Conservation (phyloP, 306 rosid genomes). For the Sicyos baderoa region DNA sequence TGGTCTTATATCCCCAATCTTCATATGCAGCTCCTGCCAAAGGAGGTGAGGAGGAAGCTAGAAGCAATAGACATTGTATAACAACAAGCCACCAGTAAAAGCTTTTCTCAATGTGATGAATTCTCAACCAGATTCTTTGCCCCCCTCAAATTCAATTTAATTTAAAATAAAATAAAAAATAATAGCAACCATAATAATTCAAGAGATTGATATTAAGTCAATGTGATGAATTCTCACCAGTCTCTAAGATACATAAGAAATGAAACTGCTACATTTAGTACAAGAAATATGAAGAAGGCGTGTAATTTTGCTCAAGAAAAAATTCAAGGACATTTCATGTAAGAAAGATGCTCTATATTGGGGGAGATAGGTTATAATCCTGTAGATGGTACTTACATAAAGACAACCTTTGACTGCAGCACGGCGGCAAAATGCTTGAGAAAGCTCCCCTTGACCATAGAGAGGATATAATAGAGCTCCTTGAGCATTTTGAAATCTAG, state of each 20-base stretch:
- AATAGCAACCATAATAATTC: not conserved
- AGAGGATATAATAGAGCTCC: slow-evolving; percentile 80
- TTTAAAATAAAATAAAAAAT: no score
- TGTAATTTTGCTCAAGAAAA: not conserved
- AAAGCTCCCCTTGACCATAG: slow-evolving; percentile 82
- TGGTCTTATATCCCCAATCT: not conserved
- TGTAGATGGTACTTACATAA: slow-evolving; percentile 44
- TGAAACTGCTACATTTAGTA: not conserved
- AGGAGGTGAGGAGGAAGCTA: not conserved
- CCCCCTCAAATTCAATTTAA: not conserved
- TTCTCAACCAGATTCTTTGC: not conserved
- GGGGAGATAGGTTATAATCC: not conserved
- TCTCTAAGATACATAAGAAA: not conserved
- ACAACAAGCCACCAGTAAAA: slow-evolving; percentile 4
- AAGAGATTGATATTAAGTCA: no score
- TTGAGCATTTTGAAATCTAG: slow-evolving; percentile 66
- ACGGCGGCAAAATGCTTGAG: slow-evolving; percentile 84
- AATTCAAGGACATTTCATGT: not conserved
- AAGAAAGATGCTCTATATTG: not conserved
- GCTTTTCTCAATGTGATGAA: not conserved
- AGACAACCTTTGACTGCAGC: slow-evolving; percentile 96
- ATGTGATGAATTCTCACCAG: no score
- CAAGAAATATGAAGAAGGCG: not conserved
- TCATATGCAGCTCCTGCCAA: not conserved
- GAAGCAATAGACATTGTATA: slow-evolving; percentile 1